Evolutionary conservation across 306 rosid genomes (phyloP).

Genomic region (Hippophae gyantsensis): DNA sequence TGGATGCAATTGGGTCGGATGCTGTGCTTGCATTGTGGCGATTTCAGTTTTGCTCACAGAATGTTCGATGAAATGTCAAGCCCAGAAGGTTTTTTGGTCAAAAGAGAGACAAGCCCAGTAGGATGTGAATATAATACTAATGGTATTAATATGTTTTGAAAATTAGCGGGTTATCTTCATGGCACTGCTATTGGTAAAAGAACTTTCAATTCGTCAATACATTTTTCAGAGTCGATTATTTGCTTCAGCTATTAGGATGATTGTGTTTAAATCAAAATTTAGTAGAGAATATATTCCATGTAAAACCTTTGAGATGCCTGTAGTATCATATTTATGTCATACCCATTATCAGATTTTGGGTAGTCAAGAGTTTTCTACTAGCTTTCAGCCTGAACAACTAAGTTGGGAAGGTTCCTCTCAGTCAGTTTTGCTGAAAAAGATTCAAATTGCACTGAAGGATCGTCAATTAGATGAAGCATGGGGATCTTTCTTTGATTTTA

Average conservation of each 20-base stretch:
- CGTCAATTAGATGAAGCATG: constrained; percentile 52
- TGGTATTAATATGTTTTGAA: too few species aligned
- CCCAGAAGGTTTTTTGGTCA: too few species aligned
- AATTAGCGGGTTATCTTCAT: too few species aligned
- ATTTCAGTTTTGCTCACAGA: too few species aligned
- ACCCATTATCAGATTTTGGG: neutral
- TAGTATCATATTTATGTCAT: constrained; percentile 3
- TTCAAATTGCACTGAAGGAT: constrained; percentile 44
- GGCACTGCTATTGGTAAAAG: too few species aligned
- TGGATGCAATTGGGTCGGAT: too few species aligned
- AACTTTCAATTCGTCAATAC: too few species aligned
- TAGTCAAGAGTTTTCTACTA: constrained; percentile 23
- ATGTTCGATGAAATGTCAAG: too few species aligned
- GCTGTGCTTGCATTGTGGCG: too few species aligned
- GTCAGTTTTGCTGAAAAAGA: constrained; percentile 39
- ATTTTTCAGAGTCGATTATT: too few species aligned
- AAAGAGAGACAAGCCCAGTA: too few species aligned
- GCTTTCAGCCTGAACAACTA: constrained; percentile 27
- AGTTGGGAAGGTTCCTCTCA: constrained; percentile 72
- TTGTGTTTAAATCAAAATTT: constrained; percentile 5
- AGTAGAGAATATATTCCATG: neutral
- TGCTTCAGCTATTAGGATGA: constrained; percentile 10
- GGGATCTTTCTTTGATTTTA: constrained; percentile 57
- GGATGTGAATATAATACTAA: too few species aligned
- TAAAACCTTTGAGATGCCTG: constrained; percentile 7